Conservation (phyloP, 495 filamentous ascomycete species). For the Staphylotrichum tortipilum region DNA sequence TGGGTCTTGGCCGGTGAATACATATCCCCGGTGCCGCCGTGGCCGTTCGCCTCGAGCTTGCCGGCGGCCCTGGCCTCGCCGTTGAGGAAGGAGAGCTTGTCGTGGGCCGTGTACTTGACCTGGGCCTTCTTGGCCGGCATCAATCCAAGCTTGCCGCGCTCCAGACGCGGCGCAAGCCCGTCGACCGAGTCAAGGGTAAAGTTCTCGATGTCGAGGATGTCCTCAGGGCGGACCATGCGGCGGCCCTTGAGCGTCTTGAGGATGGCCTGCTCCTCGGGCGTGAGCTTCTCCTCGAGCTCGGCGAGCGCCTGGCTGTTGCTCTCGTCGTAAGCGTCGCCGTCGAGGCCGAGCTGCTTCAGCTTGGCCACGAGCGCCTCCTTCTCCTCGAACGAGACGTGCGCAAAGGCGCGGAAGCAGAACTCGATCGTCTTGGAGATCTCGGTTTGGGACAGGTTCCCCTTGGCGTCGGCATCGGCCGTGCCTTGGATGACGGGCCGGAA, state of each 20-base stretch:
- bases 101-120: neutral
- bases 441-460: conserved; percentile 25
- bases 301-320: neutral
- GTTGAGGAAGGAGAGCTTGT: too few species aligned
- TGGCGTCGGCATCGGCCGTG: conserved; percentile 21
- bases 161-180: conserved; percentile 21
- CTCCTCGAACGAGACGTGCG: conserved; percentile 15
- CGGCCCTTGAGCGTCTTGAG: conserved; percentile 26
- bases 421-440: conserved; percentile 32
- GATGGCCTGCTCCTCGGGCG: conserved; percentile 19
- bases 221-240: conserved; percentile 21
- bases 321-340: conserved; percentile 3
- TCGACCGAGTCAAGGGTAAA: conserved; percentile 30
- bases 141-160: conserved; percentile 8
- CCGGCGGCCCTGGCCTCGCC: too few species aligned
- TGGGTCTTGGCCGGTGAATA: too few species aligned
- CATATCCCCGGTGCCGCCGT: too few species aligned
- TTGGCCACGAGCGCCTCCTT: conserved; percentile 19
- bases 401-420: conserved; percentile 30
- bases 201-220: conserved; percentile 26
- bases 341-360: conserved; percentile 7
- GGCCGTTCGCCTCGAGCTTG: too few species aligned
- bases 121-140: conserved; percentile 1
- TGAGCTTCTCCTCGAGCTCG: conserved; percentile 12
- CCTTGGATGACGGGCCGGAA: conserved; percentile 45